phyloP scores from a whole-genome alignment of 129 eudicot genomes.

The Erigeron canadensis region DNA sequence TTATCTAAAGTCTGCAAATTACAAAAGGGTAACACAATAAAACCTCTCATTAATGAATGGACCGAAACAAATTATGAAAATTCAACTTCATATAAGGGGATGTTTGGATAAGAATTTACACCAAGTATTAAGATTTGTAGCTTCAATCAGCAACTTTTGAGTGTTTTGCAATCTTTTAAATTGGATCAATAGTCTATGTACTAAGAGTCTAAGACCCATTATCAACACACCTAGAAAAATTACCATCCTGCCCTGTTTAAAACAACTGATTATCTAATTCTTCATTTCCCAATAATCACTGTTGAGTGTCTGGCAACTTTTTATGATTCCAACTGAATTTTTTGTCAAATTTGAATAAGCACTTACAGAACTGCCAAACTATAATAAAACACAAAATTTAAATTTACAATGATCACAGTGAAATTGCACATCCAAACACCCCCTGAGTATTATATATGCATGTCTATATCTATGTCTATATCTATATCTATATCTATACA shows the following conservation, averaged over 20 bases:
- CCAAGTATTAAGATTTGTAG: background rate
- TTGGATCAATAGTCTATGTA: background rate
- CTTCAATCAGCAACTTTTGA: background rate
- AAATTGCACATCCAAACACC: slow-evolving; percentile 12
- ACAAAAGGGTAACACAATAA: background rate
- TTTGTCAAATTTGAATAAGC: no score
- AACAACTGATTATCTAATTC: background rate
- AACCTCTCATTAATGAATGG: background rate
- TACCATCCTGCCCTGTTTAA: slow-evolving; percentile 9
- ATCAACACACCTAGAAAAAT: background rate
- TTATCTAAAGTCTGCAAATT: slow-evolving; percentile 51
- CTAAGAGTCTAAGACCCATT: background rate
- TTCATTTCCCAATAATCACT: background rate
- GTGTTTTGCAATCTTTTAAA: background rate
- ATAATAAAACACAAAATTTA: no score
- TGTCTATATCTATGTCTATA: background rate
- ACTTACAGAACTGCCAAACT: no score
- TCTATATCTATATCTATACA: no score
- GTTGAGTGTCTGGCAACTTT: no score
- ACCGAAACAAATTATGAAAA: background rate
- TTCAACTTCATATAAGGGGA: slow-evolving; percentile 5
- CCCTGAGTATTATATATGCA: background rate
- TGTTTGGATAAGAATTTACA: slow-evolving; percentile 1
- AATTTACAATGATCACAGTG: no score
- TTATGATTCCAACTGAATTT: no score